Percentiles rank a stretch among this genome's conserved stretches.
Evolutionary conservation across 2,329 filamentous ascomycete genomes (phyloP).

Genomic region (Colletotrichum cuscutae): DNA sequence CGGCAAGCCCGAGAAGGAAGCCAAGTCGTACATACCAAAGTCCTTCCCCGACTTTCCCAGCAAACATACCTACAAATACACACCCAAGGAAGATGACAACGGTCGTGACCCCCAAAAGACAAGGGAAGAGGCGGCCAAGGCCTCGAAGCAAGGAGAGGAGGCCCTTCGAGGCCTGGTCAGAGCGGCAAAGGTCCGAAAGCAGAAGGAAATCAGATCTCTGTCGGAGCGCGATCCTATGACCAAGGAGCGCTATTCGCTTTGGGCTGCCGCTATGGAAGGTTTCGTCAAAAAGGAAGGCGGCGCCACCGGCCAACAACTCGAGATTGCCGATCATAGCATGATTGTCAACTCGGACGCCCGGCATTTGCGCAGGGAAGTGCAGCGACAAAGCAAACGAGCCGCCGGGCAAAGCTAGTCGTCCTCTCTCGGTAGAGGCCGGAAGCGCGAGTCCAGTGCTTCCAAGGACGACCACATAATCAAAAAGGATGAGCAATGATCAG

Average conservation of each 20-base stretch:
- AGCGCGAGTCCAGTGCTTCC: background rate
- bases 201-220: slow-evolving; percentile 69
- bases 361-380: slow-evolving; percentile 64
- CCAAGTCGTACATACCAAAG: slow-evolving; percentile 65
- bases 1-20: slow-evolving; percentile 65
- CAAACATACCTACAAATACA: slow-evolving; percentile 72
- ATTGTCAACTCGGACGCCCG: slow-evolving; percentile 69
- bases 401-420: slow-evolving; percentile 32
- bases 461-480: background rate
- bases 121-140: slow-evolving; percentile 67
- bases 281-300: slow-evolving; percentile 56
- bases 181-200: slow-evolving; percentile 71
- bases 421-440: background rate
- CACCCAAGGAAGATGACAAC: slow-evolving; percentile 60
- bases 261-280: slow-evolving; percentile 70
- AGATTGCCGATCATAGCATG: slow-evolving; percentile 72
- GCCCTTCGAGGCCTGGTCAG: slow-evolving; percentile 68
- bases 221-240: slow-evolving; percentile 63
- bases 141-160: slow-evolving; percentile 71
- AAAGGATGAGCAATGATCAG: background rate
- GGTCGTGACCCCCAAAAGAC: slow-evolving; percentile 66
- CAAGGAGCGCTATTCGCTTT: slow-evolving; percentile 66
- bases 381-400: slow-evolving; percentile 56
- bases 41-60: slow-evolving; percentile 72
- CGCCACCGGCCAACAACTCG: slow-evolving; percentile 51